Percentiles rank a stretch among this genome's conserved stretches.
Conservation (phyloP, 768 basidiomycete species). For the Tylopilus plumbeoviolaceoides region DNA sequence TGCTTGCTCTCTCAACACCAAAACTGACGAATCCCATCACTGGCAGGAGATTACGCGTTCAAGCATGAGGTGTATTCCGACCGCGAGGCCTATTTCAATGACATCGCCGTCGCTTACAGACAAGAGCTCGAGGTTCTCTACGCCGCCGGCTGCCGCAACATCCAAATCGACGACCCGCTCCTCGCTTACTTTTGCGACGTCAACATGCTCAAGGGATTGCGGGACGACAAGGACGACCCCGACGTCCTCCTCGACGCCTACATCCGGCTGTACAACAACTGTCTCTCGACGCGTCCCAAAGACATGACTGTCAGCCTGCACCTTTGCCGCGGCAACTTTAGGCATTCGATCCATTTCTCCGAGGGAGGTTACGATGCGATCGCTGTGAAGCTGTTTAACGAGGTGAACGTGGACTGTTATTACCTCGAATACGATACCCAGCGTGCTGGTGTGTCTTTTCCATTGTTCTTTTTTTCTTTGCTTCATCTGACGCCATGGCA, state of each 20-base stretch:
- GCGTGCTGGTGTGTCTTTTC: constrained; percentile 35
- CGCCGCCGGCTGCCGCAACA: constrained; percentile 38
- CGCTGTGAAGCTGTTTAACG: constrained; percentile 42
- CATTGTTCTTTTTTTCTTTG: not conserved
- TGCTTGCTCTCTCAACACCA: not conserved
- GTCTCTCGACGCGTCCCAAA: constrained; percentile 33
- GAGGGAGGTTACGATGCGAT: constrained; percentile 45
- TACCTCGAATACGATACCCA: constrained; percentile 48
- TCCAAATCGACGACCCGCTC: constrained; percentile 46
- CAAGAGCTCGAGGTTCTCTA: constrained; percentile 44
- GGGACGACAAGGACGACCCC: constrained; percentile 55
- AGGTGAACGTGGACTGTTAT: constrained; percentile 40
- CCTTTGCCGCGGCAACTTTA: constrained; percentile 39
- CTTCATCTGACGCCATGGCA: not conserved
- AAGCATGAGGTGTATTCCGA: constrained; percentile 15
- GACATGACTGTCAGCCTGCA: constrained; percentile 43
- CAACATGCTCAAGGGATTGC: constrained; percentile 51
- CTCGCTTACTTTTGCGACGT: constrained; percentile 66
- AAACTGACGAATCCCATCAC: too few species aligned
- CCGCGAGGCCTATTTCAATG: constrained; percentile 44
- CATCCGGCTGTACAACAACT: constrained; percentile 38
- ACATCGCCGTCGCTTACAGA: constrained; percentile 44
- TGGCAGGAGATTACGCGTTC: constrained; percentile 23
- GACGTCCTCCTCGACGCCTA: constrained; percentile 62
- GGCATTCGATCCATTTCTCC: constrained; percentile 36